Evolutionary conservation across 1,284 basidiomycete genomes (phyloP).

Genomic region (Volvariella volvacea): DNA sequence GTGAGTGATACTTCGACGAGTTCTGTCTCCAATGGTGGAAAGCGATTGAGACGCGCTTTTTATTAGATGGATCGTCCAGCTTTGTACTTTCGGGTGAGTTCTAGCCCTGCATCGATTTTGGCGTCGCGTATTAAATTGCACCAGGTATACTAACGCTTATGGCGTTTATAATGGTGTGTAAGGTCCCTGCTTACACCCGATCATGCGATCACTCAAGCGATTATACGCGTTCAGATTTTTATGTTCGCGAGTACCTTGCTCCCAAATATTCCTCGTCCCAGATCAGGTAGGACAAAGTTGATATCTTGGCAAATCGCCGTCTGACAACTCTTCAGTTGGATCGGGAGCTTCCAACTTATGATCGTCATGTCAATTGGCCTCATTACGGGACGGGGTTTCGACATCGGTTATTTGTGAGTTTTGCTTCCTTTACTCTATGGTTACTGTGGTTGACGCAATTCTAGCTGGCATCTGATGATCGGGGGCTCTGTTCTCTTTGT

Average conservation of each 20-base stretch:
- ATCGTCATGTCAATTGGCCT: constrained; percentile 26
- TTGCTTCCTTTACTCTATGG: not conserved
- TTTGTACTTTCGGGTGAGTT: constrained; percentile 29
- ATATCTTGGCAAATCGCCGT: not conserved
- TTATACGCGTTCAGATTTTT: constrained; percentile 24
- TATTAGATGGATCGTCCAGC: constrained; percentile 28
- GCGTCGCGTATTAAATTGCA: not conserved
- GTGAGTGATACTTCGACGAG: constrained; percentile 17
- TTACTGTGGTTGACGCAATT: not conserved
- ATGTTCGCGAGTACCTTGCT: constrained; percentile 29
- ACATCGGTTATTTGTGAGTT: constrained; percentile 30
- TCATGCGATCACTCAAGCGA: not conserved
- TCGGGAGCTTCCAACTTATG: constrained; percentile 32
- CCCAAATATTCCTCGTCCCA: constrained; percentile 27
- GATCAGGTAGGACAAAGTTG: constrained; percentile 23
- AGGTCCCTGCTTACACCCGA: not conserved
- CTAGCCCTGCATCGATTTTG: not conserved
- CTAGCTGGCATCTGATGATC: constrained; percentile 32
- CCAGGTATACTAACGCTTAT: constrained; percentile 31
- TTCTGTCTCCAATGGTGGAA: not conserved
- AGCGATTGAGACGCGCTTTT: not conserved
- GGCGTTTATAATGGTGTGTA: constrained; percentile 32
- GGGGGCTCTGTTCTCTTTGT: constrained; percentile 28
- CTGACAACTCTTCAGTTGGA: constrained; percentile 24
- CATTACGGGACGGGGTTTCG: constrained; percentile 28